Base-by-base conservation (phyloP, 305 asterid species). In the Rubia peregrina region DNA sequence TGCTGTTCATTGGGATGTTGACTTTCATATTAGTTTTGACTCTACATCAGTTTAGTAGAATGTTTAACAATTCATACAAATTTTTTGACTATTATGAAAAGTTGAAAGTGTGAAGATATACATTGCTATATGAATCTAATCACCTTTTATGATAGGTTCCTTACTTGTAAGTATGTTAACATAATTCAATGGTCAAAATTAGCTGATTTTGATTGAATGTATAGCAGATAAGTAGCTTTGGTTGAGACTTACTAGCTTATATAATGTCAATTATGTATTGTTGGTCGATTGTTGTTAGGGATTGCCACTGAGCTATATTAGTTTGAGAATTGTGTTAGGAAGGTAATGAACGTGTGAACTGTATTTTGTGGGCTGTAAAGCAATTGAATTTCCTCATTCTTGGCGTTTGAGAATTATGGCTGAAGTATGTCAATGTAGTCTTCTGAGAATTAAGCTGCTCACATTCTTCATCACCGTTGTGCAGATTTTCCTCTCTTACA, bases 1-100 rank as follows among this genome's bases (percentile, higher is more conserved):
- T 94, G 74, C 66, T 91, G 81, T 94, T 94, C 88, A 90, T 94
- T 4, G 99, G 99, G 80, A 83, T 94, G 93, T 83, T 94, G 86
- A 90, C 91, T 67, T 96, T 87, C 71, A 82, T 94, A 71, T 94
- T 97, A 44, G 96, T 94, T 30, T 30, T 30, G 36, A 30, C 36
- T 30, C 36, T 30, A 30, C 36, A 30, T 30, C 36, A 30, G 46
- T 42, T 8, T 42, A 10, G 51, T 9, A 12, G 51, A 44, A 12
- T 44, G 51, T 44, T 44, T 30, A 30, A 30, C 36, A 48, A 48
- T 14, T 14, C 6, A 48, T 48, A 48, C 55, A 17, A 6, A 16
- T 51, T 2, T 30, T 17, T 51, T 51, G 57, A 17, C 21, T 51
- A 51, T 17, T 6, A 51, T 9, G 6, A 17, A 51, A 51, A 9